Percentiles rank a stretch among this genome's conserved stretches.
Evolutionary conservation across 1,284 basidiomycete species (phyloP).

Genomic region (Ceratobasidium sp.): DNA sequence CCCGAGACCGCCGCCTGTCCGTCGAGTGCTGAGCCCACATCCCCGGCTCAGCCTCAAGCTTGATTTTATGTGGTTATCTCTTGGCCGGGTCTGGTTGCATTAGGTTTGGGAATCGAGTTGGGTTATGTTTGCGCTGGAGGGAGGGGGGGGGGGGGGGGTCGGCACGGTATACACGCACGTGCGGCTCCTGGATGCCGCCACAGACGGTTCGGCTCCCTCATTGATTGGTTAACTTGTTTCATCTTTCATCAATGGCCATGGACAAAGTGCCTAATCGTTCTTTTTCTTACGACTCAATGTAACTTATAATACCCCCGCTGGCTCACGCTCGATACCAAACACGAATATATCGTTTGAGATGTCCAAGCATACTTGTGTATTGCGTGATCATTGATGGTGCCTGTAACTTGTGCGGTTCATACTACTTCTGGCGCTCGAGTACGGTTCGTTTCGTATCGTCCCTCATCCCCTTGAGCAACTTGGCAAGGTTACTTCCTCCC

Average conservation of each 20-base stretch:
- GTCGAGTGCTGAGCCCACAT: too few relatives aligned
- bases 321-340: constrained; percentile 30
- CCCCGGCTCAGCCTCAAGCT: too few relatives aligned
- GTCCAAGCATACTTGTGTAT: constrained; percentile 1
- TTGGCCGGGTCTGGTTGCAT: too few relatives aligned
- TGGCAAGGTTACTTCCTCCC: constrained; percentile 17
- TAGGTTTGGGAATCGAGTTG: too few relatives aligned
- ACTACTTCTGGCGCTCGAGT: not conserved
- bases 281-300: not conserved
- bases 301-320: constrained; percentile 10
- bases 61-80: too few relatives aligned
- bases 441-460: constrained; percentile 9
- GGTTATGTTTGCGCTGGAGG: not conserved
- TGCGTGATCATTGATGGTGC: not conserved
- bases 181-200: not conserved
- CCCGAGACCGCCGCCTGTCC: not conserved
- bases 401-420: not conserved
- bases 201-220: not conserved
- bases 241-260: not conserved
- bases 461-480: constrained; percentile 27
- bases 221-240: not conserved
- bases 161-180: not conserved
- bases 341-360: constrained; percentile 23
- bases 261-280: not conserved
- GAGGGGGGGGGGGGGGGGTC: not conserved